A percentile compares a stretch with the other conserved stretches of the same genome.
phyloP scores from a whole-genome alignment of 2,329 filamentous ascomycete genomes.

The Fusarium sp. region DNA sequence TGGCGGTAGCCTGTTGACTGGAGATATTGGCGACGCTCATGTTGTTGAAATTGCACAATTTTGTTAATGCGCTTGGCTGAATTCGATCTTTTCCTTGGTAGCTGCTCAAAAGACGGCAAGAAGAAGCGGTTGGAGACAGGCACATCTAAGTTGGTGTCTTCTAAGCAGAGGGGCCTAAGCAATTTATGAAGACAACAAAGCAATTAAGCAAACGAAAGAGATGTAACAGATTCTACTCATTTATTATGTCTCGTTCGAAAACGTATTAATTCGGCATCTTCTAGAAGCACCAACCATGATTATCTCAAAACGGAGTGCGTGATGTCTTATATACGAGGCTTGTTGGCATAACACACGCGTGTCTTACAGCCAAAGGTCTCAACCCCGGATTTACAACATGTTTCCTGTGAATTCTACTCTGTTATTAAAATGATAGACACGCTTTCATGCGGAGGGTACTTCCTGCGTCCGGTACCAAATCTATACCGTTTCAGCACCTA shows the following conservation, averaged over 20 bases:
- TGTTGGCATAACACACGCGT: constrained; percentile 8
- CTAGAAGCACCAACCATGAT: not conserved
- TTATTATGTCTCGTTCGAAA: constrained; percentile 10
- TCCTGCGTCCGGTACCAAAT: not conserved
- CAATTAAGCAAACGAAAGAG: not conserved
- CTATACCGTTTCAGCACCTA: not conserved
- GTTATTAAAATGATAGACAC: not conserved
- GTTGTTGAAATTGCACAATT: not conserved
- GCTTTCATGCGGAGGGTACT: constrained; percentile 4
- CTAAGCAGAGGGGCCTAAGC: not conserved
- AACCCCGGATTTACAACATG: constrained; percentile 1
- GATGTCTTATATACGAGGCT: constrained; percentile 16
- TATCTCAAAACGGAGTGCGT: constrained; percentile 10
- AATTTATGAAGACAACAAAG: not conserved
- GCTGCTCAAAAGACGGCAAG: not conserved
- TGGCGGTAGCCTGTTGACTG: not conserved
- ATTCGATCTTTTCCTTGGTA: not conserved
- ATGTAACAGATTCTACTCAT: not conserved
- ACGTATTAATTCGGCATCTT: constrained; percentile 4
- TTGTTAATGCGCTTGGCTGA: not conserved
- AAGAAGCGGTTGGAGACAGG: not conserved
- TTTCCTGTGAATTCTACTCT: not conserved
- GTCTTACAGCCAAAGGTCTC: constrained; percentile 9
- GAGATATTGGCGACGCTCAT: not conserved
- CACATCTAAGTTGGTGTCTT: not conserved